Percentiles rank a stretch among this genome's conserved stretches.
Conservation (phyloP, 2,329 filamentous ascomycete genomes). For the Xylariaceae sp. region DNA sequence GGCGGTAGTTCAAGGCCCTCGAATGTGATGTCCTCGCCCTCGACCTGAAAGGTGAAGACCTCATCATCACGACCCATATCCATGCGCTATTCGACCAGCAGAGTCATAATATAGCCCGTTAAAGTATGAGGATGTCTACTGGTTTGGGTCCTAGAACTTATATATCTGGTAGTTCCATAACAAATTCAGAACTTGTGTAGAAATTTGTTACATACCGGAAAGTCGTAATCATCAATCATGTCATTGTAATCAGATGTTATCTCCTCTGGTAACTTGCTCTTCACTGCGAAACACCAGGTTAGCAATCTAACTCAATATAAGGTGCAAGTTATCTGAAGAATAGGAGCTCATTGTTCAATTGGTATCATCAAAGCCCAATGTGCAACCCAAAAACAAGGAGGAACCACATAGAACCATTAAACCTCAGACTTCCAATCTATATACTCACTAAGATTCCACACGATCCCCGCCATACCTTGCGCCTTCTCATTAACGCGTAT, state of each 20-base stretch:
- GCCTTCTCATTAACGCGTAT: constrained; percentile 9
- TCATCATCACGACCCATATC: constrained; percentile 16
- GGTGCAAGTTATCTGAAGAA: too few relatives aligned
- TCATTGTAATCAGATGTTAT: constrained; percentile 19
- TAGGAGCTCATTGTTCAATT: too few relatives aligned
- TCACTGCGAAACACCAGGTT: too few relatives aligned
- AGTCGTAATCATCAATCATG: constrained; percentile 11
- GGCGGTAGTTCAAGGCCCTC: constrained; percentile 16
- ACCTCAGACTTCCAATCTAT: too few relatives aligned
- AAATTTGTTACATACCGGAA: constrained; percentile 8
- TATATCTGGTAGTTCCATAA: too few relatives aligned
- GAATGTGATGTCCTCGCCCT: constrained; percentile 15
- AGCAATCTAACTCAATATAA: too few relatives aligned
- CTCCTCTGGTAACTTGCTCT: constrained; percentile 15
- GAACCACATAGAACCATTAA: too few relatives aligned
- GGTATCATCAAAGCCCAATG: too few relatives aligned
- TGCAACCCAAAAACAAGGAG: too few relatives aligned
- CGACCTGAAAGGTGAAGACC: constrained; percentile 16
- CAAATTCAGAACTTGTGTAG: neutral
- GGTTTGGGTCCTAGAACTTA: neutral
- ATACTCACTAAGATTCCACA: constrained; percentile 24
- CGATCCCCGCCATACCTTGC: constrained; percentile 20
- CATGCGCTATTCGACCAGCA: constrained; percentile 12
- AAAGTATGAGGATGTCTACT: neutral
- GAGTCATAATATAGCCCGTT: neutral